These are phyloP conservation scores for Sugiyamaella valdiviana DNA, from an alignment of 805 yeast species.

Conservation along the genomic window DNA sequence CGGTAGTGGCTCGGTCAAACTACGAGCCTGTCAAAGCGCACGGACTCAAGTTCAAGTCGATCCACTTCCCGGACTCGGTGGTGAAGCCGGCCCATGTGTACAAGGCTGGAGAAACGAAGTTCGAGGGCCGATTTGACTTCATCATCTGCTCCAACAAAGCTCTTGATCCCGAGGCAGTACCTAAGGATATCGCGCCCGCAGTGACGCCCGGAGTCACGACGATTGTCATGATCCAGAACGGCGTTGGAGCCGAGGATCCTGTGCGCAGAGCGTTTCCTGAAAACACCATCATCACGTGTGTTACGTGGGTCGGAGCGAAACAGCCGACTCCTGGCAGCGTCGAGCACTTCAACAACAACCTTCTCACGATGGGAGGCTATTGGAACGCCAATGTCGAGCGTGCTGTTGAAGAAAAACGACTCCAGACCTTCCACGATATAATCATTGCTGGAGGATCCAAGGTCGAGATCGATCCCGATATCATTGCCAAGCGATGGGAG, in stretches of 20 bases:
- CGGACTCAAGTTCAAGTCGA: constrained; percentile 13
- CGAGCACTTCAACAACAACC: constrained; percentile 44
- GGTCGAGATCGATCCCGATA: constrained; percentile 12
- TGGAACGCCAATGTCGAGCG: constrained; percentile 31
- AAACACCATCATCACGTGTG: constrained; percentile 15
- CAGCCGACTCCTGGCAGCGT: constrained; percentile 12
- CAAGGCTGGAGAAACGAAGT: constrained; percentile 7
- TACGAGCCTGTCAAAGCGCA: constrained; percentile 12
- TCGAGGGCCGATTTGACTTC: constrained; percentile 3
- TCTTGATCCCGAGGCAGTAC: constrained; percentile 14
- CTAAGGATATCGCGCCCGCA: constrained; percentile 30
- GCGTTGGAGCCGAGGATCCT: constrained; percentile 15
- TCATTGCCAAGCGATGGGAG: constrained; percentile 19
- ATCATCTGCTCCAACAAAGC: constrained; percentile 18
- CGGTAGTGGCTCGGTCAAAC: constrained; percentile 17
- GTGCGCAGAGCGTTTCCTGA: constrained; percentile 12
- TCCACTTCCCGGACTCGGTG: constrained; percentile 5
- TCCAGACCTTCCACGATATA: constrained; percentile 38
- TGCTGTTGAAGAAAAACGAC: constrained; percentile 23
- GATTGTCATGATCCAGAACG: constrained; percentile 18
- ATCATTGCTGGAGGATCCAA: constrained; percentile 12
- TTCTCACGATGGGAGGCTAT: constrained; percentile 45
- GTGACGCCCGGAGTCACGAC: constrained; percentile 14
- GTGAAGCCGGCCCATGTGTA: constrained; percentile 11
- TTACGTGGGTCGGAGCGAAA: constrained; percentile 16